Evolutionary conservation across 1,284 basidiomycete species (phyloP).

Genomic region (Peniophora sp.): DNA sequence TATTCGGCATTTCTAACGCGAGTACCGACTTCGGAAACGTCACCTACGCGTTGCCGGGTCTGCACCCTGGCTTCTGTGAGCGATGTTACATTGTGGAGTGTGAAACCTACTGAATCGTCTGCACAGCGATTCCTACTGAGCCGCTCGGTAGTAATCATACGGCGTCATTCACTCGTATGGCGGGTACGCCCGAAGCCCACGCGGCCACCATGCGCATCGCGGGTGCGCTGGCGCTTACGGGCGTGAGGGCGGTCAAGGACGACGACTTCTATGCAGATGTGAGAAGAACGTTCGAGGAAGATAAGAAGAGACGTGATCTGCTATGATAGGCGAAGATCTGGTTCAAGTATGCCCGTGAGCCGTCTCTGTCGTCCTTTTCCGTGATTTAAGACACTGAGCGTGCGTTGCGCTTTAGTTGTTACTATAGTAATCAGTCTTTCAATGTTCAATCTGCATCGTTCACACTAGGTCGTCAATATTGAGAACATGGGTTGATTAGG

Average conservation of each 20-base stretch:
- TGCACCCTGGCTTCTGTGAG: slow-evolving; percentile 59
- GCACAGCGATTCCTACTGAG: slow-evolving; percentile 58
- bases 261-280: slow-evolving; percentile 46
- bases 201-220: slow-evolving; percentile 45
- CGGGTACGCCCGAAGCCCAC: slow-evolving; percentile 55
- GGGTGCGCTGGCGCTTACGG: slow-evolving; percentile 54
- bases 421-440: too few species aligned
- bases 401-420: too few species aligned
- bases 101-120: slow-evolving; percentile 4
- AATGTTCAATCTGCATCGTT: too few species aligned
- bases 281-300: slow-evolving; percentile 28
- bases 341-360: too few species aligned
- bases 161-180: slow-evolving; percentile 50
- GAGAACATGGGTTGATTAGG: too few species aligned
- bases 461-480: too few species aligned
- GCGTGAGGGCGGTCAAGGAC: slow-evolving; percentile 50
- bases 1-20: slow-evolving; percentile 10
- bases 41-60: slow-evolving; percentile 52
- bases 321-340: too few species aligned
- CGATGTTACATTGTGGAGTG: slow-evolving; percentile 3
- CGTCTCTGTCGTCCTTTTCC: too few species aligned
- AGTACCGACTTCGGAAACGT: slow-evolving; percentile 43
- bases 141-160: slow-evolving; percentile 63
- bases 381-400: too few species aligned
- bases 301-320: slow-evolving; percentile 11